phyloP scores from a whole-genome alignment of 768 basidiomycete genomes.

The Collybia sordida region DNA sequence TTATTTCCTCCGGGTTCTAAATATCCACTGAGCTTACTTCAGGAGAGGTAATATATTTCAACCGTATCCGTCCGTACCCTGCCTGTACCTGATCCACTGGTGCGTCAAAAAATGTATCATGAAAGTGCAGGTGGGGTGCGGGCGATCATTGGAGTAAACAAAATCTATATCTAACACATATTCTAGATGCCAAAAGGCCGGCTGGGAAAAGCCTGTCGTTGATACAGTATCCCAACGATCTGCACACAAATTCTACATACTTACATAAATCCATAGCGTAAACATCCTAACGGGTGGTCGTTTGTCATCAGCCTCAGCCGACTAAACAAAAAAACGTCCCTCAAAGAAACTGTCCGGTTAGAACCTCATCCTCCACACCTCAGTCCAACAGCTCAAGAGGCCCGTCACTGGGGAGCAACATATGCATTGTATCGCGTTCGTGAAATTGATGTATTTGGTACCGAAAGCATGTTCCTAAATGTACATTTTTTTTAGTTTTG shows the following conservation, averaged over 20 bases:
- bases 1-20: constrained; percentile 87
- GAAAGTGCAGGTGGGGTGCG: no score
- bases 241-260: no score
- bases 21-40: constrained; percentile 73
- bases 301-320: constrained; percentile 70
- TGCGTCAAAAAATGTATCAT: no score
- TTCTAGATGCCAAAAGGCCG: constrained; percentile 79
- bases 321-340: constrained; percentile 68
- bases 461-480: constrained; percentile 18
- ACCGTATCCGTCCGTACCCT: not conserved
- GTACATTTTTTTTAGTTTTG: constrained; percentile 53
- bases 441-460: constrained; percentile 19
- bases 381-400: constrained; percentile 70
- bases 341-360: constrained; percentile 67
- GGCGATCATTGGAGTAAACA: no score
- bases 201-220: constrained; percentile 84
- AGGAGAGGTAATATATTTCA: constrained; percentile 59
- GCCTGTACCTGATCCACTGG: not conserved
- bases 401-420: constrained; percentile 89
- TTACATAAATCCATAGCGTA: constrained; percentile 33
- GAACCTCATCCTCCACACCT: constrained; percentile 73
- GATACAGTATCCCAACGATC: constrained; percentile 54
- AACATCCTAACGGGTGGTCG: constrained; percentile 50
- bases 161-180: no score
- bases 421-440: constrained; percentile 86